Conservation (phyloP, 148 eudicot species). For the Silene uniflora region DNA sequence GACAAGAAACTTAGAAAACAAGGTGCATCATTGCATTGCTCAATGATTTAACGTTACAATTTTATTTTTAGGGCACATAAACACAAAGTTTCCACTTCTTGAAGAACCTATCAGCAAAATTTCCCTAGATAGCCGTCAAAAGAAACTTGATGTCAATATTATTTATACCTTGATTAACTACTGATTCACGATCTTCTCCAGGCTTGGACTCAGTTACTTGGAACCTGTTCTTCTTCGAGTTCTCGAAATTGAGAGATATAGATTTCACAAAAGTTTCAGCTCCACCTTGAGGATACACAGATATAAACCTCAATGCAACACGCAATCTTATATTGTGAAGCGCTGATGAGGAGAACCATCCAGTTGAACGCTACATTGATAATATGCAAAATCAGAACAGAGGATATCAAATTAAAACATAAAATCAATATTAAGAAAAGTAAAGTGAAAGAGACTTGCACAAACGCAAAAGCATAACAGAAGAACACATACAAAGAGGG, state of each 20-base stretch:
- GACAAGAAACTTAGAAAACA: neutral
- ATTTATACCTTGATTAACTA: constrained; percentile 47
- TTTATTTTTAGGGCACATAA: neutral
- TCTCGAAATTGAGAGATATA: constrained; percentile 52
- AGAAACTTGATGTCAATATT: neutral
- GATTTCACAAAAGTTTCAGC: constrained; percentile 54
- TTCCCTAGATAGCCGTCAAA: neutral
- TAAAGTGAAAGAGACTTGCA: neutral
- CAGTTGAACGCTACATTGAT: constrained; percentile 54
- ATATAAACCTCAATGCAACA: constrained; percentile 62
- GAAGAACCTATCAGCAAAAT: constrained; percentile 3
- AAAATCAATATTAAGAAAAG: neutral
- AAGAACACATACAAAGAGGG: neutral
- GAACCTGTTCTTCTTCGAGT: constrained; percentile 49
- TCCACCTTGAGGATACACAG: constrained; percentile 57
- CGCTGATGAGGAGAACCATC: constrained; percentile 64
- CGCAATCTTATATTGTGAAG: constrained; percentile 54
- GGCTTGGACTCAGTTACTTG: constrained; percentile 34
- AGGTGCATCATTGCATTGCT: neutral
- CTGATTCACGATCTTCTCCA: constrained; percentile 39
- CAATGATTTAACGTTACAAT: neutral
- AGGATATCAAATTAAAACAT: neutral
- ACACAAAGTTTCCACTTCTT: neutral
- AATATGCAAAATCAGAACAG: neutral
- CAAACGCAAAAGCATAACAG: neutral